phyloP scores from a whole-genome alignment of 495 filamentous ascomycete species.

The Trichoderma gamsii region DNA sequence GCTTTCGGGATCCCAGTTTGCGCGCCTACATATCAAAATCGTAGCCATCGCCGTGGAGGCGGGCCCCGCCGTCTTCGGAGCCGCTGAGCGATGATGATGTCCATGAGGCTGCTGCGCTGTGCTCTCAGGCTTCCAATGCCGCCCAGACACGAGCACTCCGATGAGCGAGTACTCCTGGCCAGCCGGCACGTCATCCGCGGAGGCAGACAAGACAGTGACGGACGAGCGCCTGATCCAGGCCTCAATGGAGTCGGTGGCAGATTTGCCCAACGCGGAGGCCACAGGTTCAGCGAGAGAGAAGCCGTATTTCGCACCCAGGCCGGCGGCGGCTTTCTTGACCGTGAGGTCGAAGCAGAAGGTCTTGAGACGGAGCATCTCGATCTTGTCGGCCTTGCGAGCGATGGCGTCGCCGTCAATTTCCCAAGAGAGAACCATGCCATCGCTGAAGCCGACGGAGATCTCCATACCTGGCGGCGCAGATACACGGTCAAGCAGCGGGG shows the following conservation, averaged over 20 bases:
- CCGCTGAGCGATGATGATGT: background rate
- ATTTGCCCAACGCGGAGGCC: background rate
- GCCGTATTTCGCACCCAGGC: too few relatives aligned
- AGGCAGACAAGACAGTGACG: slow-evolving; percentile 1
- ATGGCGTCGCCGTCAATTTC: slow-evolving; percentile 15
- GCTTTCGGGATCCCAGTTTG: background rate
- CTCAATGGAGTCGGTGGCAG: background rate
- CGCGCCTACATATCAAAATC: background rate
- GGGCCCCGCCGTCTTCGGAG: background rate
- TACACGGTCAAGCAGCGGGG: background rate
- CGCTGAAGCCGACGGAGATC: slow-evolving; percentile 14
- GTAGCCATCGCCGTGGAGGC: background rate
- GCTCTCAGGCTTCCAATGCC: slow-evolving; percentile 5
- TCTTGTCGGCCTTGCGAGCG: slow-evolving; percentile 4
- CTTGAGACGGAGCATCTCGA: slow-evolving; percentile 11
- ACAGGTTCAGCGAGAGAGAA: background rate
- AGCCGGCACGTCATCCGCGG: background rate
- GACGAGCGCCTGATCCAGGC: slow-evolving; percentile 9
- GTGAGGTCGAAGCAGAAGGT: slow-evolving; percentile 5
- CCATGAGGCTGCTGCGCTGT: too few relatives aligned
- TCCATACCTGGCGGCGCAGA: slow-evolving; percentile 12
- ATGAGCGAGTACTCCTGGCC: slow-evolving; percentile 12
- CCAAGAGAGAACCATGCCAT: slow-evolving; percentile 10
- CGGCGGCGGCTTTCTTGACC: background rate
- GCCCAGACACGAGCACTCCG: slow-evolving; percentile 4